Evolutionary conservation across 129 eudicot species (phyloP).

Genomic region (Chrysanthemum lavandulifolium): DNA sequence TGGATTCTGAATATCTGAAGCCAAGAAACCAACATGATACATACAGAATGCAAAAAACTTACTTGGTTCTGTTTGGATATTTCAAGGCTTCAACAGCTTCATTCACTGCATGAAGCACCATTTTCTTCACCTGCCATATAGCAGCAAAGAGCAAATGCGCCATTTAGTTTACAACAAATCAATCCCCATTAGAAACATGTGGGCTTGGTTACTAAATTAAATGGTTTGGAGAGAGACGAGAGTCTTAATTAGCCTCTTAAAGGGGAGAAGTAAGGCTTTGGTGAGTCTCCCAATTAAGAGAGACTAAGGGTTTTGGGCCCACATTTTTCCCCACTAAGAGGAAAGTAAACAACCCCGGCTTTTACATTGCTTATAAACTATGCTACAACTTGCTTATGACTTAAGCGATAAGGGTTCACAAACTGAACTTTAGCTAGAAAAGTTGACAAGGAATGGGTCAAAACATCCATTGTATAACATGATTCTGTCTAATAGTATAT

Average conservation of each 20-base stretch:
- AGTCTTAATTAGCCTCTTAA: too few relatives aligned
- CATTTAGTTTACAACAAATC: background rate
- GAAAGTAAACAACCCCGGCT: too few relatives aligned
- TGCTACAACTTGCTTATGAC: background rate
- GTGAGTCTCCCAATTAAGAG: too few relatives aligned
- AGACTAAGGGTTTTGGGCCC: too few relatives aligned
- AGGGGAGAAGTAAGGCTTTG: too few relatives aligned
- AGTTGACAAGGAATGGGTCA: too few relatives aligned
- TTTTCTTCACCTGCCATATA: slow-evolving; percentile 48
- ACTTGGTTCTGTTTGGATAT: background rate
- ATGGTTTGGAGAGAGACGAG: too few relatives aligned
- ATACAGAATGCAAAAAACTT: slow-evolving; percentile 3
- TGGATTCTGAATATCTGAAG: too few relatives aligned
- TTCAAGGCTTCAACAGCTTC: slow-evolving; percentile 32
- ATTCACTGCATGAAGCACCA: slow-evolving; percentile 45
- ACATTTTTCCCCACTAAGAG: too few relatives aligned
- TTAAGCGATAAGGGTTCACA: background rate
- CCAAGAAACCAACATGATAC: background rate
- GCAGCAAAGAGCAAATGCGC: slow-evolving; percentile 4
- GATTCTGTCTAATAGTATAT: too few relatives aligned
- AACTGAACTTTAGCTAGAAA: background rate
- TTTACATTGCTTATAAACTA: background rate
- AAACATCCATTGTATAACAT: too few relatives aligned
- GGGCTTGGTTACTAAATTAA: too few relatives aligned
- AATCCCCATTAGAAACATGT: background rate